Evolutionary conservation across 768 basidiomycete genomes (phyloP), one percentile per base, ranked within the genome.

Genomic region (Dioszegia hungarica): DNA sequence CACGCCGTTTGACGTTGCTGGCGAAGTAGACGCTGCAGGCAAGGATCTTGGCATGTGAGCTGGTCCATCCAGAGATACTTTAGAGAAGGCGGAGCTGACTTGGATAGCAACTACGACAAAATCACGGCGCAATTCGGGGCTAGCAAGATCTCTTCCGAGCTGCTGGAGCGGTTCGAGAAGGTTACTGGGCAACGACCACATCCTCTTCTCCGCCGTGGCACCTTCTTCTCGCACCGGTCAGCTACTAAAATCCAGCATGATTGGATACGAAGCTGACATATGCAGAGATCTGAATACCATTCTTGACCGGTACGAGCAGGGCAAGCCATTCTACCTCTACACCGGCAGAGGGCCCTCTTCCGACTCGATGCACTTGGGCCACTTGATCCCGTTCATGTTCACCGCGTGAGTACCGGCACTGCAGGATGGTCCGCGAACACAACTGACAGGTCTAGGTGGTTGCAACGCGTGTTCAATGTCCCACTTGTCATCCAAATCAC

Each of bases 61-160:
- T 37, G n/a, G n/a, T n/a, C n/a, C n/a, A n/a, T n/a, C n/a, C n/a
- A n/a, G n/a, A n/a, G n/a, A n/a, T n/a, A n/a, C n/a, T n/a, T n/a
- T n/a, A n/a, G n/a, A n/a, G n/a, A n/a, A n/a, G n/a, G n/a, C n/a
- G n/a, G n/a, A n/a, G n/a, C n/a, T n/a, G n/a, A n/a, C n/a, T n/a
- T n/a, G n/a, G n/a, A n/a, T n/a, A n/a, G 98, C 77, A 89, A 99
- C 78, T 99, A 99, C 68, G 89, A 94, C 78, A 97, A 95, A 80
- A 82, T 98, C 60, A 80, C 97, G 54, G 83, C 83, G 68, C 89
- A 95, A 74, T 99, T 99, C 70, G 95, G 95, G 43, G 97, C 95
- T 11, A 84, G 86, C 44, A 79, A 84, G 55, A 80, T 98, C 62
- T 87, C 93, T 64, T 72, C 79, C 1, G 85, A 83, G 22, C 75